A percentile compares a stretch with the other conserved stretches of the same genome.
phyloP scores from a whole-genome alignment of 306 rosid species.

The Casuarina glauca region DNA sequence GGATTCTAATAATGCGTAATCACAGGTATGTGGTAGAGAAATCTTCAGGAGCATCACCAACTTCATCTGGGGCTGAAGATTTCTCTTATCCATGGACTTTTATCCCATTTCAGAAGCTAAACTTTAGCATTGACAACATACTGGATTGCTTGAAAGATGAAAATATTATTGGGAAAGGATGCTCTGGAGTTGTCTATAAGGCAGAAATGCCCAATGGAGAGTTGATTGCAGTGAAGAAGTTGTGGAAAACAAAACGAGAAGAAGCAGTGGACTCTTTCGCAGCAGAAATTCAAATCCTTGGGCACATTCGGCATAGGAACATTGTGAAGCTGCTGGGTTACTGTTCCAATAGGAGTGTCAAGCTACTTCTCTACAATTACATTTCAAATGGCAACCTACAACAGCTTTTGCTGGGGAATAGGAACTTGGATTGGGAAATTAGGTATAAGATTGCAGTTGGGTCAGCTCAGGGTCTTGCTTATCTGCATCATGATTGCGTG shows the following conservation, averaged over 20 bases:
- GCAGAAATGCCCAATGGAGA: conserved; percentile 85
- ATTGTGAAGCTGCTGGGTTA: conserved; percentile 89
- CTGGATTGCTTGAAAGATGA: conserved; percentile 89
- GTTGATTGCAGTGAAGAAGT: conserved; percentile 88
- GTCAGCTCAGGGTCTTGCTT: conserved; percentile 88
- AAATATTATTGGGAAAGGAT: conserved; percentile 88
- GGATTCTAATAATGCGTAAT: conserved; percentile 62
- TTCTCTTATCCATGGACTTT: conserved; percentile 99
- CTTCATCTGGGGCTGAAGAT: conserved; percentile 75
- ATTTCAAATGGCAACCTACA: conserved; percentile 88
- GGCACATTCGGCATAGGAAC: conserved; percentile 93
- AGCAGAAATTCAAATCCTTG: conserved; percentile 94
- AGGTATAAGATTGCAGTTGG: conserved; percentile 97
- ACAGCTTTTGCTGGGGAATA: conserved; percentile 76
- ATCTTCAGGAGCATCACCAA: conserved; percentile 37
- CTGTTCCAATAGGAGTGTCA: conserved; percentile 86
- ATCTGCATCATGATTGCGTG: conserved; percentile 95
- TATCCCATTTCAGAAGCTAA: conserved; percentile 92
- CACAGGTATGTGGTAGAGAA: conserved; percentile 55
- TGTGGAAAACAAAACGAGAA: conserved; percentile 86
- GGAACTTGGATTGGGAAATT: conserved; percentile 92
- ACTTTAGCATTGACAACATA: conserved; percentile 74
- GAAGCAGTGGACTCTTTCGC: conserved; percentile 86
- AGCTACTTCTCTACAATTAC: conserved; percentile 91
- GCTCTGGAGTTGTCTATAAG: conserved; percentile 80